A percentile compares a stretch with the other conserved stretches of the same genome.
These are phyloP conservation scores for Plasmopara halstedii DNA, from an alignment of 352 stramenopile species.

Conservation along the genomic window DNA sequence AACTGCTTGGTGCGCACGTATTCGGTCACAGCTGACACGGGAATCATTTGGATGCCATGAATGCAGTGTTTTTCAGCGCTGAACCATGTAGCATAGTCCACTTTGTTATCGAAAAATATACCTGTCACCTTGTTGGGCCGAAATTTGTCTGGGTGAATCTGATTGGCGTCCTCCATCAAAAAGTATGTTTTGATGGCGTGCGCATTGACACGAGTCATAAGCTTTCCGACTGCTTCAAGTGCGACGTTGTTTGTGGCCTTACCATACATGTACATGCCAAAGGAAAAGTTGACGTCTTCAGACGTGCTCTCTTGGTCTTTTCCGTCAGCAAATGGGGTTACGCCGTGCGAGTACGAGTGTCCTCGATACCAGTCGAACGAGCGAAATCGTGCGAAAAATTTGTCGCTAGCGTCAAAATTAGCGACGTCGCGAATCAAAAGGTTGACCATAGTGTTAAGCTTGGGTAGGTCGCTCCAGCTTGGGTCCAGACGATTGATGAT, in stretches of 20 bases:
- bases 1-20: slow-evolving; percentile 47
- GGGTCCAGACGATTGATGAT: slow-evolving; percentile 41
- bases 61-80: slow-evolving; percentile 67
- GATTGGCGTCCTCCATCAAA: slow-evolving; percentile 37
- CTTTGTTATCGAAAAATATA: slow-evolving; percentile 76
- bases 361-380: slow-evolving; percentile 60
- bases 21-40: slow-evolving; percentile 51
- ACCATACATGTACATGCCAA: slow-evolving; percentile 42
- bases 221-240: slow-evolving; percentile 27
- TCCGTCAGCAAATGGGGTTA: slow-evolving; percentile 48
- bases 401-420: slow-evolving; percentile 32
- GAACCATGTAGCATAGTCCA: slow-evolving; percentile 72
- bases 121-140: slow-evolving; percentile 63
- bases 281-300: slow-evolving; percentile 65
- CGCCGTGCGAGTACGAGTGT: slow-evolving; percentile 64
- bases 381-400: slow-evolving; percentile 48
- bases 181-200: slow-evolving; percentile 58
- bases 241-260: slow-evolving; percentile 31
- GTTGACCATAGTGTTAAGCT: slow-evolving; percentile 32
- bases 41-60: slow-evolving; percentile 79
- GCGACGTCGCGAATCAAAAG: slow-evolving; percentile 51
- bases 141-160: slow-evolving; percentile 41
- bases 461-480: slow-evolving; percentile 28
- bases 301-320: slow-evolving; percentile 69
- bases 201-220: slow-evolving; percentile 46